Conservation (phyloP, 1,284 basidiomycete genomes). For the Tylopilus orsonianus region DNA sequence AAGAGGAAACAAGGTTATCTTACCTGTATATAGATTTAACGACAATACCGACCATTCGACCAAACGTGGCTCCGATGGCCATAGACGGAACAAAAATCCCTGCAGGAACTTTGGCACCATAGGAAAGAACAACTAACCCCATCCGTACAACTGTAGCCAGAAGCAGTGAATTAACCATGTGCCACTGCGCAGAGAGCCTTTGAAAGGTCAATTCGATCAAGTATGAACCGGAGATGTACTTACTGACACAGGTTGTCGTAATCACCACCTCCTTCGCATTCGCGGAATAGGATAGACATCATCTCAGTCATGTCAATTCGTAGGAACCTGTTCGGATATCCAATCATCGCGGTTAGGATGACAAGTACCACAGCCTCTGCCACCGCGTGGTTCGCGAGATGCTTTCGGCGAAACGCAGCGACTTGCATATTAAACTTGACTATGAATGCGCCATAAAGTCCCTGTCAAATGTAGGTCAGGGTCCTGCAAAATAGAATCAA, state of each 20-base stretch:
- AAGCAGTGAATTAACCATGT: constrained; percentile 89
- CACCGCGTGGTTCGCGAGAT: constrained; percentile 82
- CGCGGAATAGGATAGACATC: constrained; percentile 94
- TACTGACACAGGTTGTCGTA: constrained; percentile 94
- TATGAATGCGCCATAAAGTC: constrained; percentile 95
- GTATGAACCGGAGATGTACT: constrained; percentile 35
- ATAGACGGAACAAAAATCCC: constrained; percentile 98
- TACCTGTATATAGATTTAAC: constrained; percentile 91
- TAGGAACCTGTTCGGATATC: constrained; percentile 94
- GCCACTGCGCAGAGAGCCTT: constrained; percentile 90
- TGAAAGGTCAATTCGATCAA: constrained; percentile 13
- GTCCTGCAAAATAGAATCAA: not conserved
- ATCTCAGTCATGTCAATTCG: constrained; percentile 98
- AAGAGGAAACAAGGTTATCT: constrained; percentile 24
- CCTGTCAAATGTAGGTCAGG: constrained; percentile 48
- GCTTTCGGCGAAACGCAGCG: constrained; percentile 89
- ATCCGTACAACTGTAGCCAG: constrained; percentile 90
- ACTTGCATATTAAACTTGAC: constrained; percentile 98
- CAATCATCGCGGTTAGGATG: constrained; percentile 85
- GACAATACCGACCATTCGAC: constrained; percentile 92
- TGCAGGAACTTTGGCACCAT: constrained; percentile 95
- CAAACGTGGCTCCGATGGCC: constrained; percentile 96
- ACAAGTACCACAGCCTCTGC: constrained; percentile 89
- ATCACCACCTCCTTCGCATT: constrained; percentile 95
- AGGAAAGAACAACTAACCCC: constrained; percentile 87